phyloP scores from a whole-genome alignment of 306 rosid species.

The Herpetospermum pedunculosum region DNA sequence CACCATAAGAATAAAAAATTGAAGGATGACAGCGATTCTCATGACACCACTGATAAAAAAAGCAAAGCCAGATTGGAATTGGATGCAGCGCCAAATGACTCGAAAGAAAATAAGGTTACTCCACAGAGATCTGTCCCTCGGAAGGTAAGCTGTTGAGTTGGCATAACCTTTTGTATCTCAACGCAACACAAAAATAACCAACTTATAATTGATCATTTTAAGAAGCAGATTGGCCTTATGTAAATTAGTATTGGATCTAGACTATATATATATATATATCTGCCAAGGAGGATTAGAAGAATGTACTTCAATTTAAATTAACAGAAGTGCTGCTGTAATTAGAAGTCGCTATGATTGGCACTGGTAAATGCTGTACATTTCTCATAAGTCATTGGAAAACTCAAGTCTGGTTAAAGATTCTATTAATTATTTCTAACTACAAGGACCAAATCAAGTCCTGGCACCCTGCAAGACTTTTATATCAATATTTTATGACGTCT shows the following conservation, averaged over 20 bases:
- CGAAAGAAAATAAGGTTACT: conserved; percentile 28
- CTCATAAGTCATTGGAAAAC: neutral
- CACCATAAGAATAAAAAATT: conserved; percentile 47
- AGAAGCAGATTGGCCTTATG: neutral
- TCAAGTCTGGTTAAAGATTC: neutral
- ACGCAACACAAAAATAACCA: neutral
- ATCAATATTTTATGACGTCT: neutral
- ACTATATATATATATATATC: neutral
- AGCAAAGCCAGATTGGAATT: conserved; percentile 17
- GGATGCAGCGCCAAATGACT: conserved; percentile 19
- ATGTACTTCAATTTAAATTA: neutral
- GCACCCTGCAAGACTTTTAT: neutral
- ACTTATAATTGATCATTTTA: neutral
- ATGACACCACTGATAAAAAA: conserved; percentile 21
- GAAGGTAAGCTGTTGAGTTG: conserved; percentile 45
- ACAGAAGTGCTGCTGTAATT: neutral
- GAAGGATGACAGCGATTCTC: conserved; percentile 45
- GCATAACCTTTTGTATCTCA: neutral
- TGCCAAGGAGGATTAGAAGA: neutral
- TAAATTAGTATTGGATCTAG: neutral
- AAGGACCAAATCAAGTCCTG: neutral
- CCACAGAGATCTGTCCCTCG: conserved; percentile 32
- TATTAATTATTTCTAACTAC: neutral
- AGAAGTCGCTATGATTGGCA: neutral
- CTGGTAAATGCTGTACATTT: neutral